Conservation (phyloP, 192 early-diverging fungal species). For the Podila horticola region DNA sequence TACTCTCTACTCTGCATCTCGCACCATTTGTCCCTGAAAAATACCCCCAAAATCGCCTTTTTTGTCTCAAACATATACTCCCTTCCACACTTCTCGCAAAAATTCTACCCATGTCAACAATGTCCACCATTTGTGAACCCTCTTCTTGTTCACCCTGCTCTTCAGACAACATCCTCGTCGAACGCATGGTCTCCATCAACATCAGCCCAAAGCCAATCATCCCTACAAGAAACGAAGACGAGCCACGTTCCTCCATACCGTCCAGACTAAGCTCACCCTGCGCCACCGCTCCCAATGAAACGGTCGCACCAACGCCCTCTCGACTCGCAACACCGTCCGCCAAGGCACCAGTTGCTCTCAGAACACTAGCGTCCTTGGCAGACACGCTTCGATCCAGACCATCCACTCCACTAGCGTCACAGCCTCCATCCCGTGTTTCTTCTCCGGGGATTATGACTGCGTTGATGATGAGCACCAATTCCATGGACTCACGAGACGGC, state of each 20-base stretch:
- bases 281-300: neutral
- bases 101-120: too few relatives aligned
- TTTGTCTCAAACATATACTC: too few relatives aligned
- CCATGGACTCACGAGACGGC: too few relatives aligned
- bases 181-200: conserved; percentile 1
- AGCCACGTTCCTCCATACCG: neutral
- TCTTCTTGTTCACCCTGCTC: too few relatives aligned
- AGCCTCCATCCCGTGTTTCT: neutral
- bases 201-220: neutral
- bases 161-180: neutral
- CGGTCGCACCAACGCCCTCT: too few relatives aligned
- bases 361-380: neutral
- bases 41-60: too few relatives aligned
- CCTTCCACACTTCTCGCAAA: too few relatives aligned
- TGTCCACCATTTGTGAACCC: too few relatives aligned
- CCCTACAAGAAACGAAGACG: neutral
- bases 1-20: too few relatives aligned
- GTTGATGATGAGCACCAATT: neutral
- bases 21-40: too few relatives aligned
- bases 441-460: neutral
- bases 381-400: neutral
- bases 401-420: neutral
- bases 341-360: neutral
- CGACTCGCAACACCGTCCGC: too few relatives aligned
- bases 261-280: neutral